Evolutionary conservation across 257 asterid species (phyloP).

Genomic region (Salvia miltiorrhiza): DNA sequence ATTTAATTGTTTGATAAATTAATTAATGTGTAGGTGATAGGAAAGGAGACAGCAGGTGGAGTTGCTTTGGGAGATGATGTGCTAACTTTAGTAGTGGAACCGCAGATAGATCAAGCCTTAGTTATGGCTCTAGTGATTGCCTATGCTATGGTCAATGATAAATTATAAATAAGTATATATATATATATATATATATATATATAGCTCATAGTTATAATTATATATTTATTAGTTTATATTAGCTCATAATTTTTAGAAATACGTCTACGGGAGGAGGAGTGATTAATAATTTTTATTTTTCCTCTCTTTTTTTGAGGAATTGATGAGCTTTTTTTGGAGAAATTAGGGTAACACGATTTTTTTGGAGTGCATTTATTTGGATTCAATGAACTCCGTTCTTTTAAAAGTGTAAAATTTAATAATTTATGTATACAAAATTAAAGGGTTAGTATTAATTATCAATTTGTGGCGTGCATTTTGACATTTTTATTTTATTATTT

Average conservation of each 20-base stretch:
- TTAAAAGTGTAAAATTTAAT: no score
- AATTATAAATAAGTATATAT: slow-evolving; percentile 21
- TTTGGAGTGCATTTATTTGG: background rate
- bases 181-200: background rate
- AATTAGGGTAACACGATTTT: background rate
- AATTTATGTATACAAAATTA: no score
- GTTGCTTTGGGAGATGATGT: slow-evolving; percentile 62
- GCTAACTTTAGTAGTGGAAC: slow-evolving; percentile 48
- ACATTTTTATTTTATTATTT: no score
- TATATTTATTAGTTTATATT: no score
- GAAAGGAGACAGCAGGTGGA: slow-evolving; percentile 47
- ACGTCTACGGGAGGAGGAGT: background rate
- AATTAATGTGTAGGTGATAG: slow-evolving; percentile 33
- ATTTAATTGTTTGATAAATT: no score
- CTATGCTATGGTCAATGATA: slow-evolving; percentile 48
- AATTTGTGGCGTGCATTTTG: no score
- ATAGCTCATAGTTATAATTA: no score
- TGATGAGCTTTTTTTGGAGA: no score
- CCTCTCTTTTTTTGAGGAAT: no score
- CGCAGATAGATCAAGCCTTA: slow-evolving; percentile 47
- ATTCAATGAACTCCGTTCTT: background rate
- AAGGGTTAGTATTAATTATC: no score
- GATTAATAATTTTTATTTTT: background rate
- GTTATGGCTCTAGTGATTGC: slow-evolving; percentile 60
- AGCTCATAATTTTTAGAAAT: background rate